Base-by-base conservation (phyloP, 164 flowering plant genomes). In the Houttuynia cordata region DNA sequence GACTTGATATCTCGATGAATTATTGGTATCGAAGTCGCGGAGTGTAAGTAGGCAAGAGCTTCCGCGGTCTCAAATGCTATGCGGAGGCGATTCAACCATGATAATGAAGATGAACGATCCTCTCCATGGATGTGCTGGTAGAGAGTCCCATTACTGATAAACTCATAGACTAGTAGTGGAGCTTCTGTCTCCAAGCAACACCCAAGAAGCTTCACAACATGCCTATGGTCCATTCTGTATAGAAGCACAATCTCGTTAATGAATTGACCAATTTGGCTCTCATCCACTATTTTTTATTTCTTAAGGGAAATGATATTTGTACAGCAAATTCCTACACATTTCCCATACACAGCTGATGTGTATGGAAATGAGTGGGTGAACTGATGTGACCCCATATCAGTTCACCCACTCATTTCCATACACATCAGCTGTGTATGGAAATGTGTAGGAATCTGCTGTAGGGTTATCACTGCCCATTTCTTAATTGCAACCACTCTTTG, bases 101-200 rank as follows among this genome's bases (percentile, higher is more conserved):
- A 63, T 5, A 74, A 55, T 53, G 71, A 66, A 1, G 64, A 30
- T 0, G 17, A 8, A 24, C 25, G 20, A n/a, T 21, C 19, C 7
- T 45, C 21, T 5, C 30, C 57, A 41, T 63, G 73, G 24, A 69
- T 66, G 25, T 67, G 73, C 10, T 56, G 51, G 50, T 24, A 56
- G 53, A 73, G 76, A 22, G 68, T 73, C 1, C 70, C 73, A 45
- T 69, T 65, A 10, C 69, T 56, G 56, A 72, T 62, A 24, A 51
- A 68, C 42, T 72, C 75, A 30, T 72, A 72, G 0, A 72, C 71
- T 13, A 72, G 45, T 37, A 68, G 52, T 0, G 76, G 76, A n/a
- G 69, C 70, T 45, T 69, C 59, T 12, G 70, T 58, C 59, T 72
- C 75, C 34, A 72, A 50, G 50, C 75, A 72, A 39, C 75, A 72